Evolutionary conservation across 306 rosid species (phyloP).

Genomic region (Cicer judaicum): DNA sequence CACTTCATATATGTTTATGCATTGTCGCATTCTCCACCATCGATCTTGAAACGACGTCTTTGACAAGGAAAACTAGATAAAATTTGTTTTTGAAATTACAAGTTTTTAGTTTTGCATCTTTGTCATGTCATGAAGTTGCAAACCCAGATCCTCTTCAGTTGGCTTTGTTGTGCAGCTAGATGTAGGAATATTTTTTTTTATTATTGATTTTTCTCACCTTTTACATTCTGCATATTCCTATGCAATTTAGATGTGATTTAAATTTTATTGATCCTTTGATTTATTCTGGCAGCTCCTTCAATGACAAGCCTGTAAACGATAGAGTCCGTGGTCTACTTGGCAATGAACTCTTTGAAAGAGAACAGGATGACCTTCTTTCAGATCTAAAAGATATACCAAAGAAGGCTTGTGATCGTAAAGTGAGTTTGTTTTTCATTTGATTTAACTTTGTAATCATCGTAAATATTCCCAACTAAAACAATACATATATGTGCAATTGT

Average conservation of each 20-base stretch:
- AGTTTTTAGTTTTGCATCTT: not conserved
- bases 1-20: constrained; percentile 15
- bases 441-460: not conserved
- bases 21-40: not conserved
- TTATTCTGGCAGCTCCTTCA: constrained; percentile 73
- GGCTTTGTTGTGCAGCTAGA: too few relatives aligned
- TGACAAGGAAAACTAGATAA: not conserved
- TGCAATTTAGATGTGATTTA: not conserved
- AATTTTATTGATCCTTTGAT: not conserved
- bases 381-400: constrained; percentile 93
- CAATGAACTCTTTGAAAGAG: constrained; percentile 84
- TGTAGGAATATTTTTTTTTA: not conserved
- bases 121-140: not conserved
- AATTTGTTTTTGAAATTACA: not conserved
- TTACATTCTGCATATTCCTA: not conserved
- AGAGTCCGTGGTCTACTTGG: constrained; percentile 70
- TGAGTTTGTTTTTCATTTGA: constrained; percentile 48
- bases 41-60: not conserved
- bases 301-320: constrained; percentile 70
- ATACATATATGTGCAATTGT: not conserved
- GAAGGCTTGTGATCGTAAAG: constrained; percentile 92
- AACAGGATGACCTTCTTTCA: constrained; percentile 89
- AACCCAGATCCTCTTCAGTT: not conserved
- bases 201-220: constrained; percentile 13
- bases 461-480: not conserved